Base-by-base conservation (phyloP, 78 protist genomes). In the Bodo saltans region DNA sequence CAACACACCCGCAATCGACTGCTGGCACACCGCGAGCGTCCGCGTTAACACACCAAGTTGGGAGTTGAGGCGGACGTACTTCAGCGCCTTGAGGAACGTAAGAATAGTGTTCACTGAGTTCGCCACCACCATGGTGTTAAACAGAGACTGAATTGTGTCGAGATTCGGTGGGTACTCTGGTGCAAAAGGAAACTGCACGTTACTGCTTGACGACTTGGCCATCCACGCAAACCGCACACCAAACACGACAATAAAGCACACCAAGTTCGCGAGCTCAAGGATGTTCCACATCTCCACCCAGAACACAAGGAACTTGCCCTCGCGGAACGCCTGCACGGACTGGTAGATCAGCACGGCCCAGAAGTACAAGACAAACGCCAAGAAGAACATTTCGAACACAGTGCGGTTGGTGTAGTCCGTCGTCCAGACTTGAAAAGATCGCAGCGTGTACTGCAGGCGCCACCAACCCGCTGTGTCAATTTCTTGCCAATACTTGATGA, bases 21-120 rank as follows among this genome's bases (percentile, higher is more conserved):
- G 42, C 35, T 76, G 12, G 27, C 67, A 11, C 4, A 2, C 35
- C 42, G 68, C 70, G 60, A 79, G 27, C 34, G 84, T 79, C 47
- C n/a, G 68, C 26, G 74, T 68, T 40, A 79, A 72, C 21, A 79
- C 25, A 39, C 67, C 67, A 34, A 79, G 84, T 33, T 25, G 67
- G 70, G 69, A 32, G 74, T 60, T 79, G 68, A 79, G 74, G 34
- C 37, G 84, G 23, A 74, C 17, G 74, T 41, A 79, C 74, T 79
- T 79, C 29, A 79, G 30, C 33, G 67, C 11, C 30, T 68, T 52
- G 60, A 79, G 42, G 68, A 79, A 79, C 33, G 37, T 2, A 17
- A 79, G 74, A 8, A 79, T 21, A 1, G 42, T 68, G 52, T 79
- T 79, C 38, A 68, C 25, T 17, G 69, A 42, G 60, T 76, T 76